Percentiles rank a stretch among this genome's conserved stretches.
These are phyloP conservation scores for Hypoxylon fragiforme DNA, from an alignment of 495 filamentous ascomycete genomes.

Conservation along the genomic window DNA sequence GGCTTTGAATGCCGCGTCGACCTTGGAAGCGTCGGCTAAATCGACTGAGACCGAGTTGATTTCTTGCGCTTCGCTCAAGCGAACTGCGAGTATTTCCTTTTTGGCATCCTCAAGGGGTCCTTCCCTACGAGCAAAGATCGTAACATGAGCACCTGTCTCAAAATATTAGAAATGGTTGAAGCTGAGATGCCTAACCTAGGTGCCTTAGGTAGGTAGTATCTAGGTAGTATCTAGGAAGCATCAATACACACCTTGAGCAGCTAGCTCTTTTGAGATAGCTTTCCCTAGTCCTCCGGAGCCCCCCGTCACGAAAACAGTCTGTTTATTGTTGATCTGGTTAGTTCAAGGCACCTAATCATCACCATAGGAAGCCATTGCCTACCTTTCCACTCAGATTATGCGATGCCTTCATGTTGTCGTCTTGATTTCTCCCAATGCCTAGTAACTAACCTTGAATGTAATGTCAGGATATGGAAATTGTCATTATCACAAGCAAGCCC, in stretches of 20 bases:
- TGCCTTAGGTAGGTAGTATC: too few species aligned
- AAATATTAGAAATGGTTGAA: too few species aligned
- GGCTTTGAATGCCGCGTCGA: constrained; percentile 27
- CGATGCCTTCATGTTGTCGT: constrained; percentile 2
- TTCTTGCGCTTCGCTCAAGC: constrained; percentile 15
- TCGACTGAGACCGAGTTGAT: constrained; percentile 28
- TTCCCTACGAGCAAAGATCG: constrained; percentile 28
- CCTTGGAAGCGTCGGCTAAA: constrained; percentile 22
- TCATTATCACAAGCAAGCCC: too few species aligned
- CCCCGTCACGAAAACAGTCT: constrained; percentile 38
- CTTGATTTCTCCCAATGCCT: neutral
- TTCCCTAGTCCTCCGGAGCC: constrained; percentile 37
- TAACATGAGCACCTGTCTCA: constrained; percentile 31
- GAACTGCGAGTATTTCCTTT: constrained; percentile 23
- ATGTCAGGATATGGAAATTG: neutral
- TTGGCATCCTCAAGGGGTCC: constrained; percentile 31
- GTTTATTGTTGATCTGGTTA: constrained; percentile 3
- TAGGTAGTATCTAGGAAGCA: neutral
- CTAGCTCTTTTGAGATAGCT: constrained; percentile 35
- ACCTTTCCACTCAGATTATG: constrained; percentile 22
- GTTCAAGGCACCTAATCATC: too few species aligned
- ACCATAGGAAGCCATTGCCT: too few species aligned
- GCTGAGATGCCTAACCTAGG: too few species aligned
- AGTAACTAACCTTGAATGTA: too few species aligned
- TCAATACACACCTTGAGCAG: constrained; percentile 23